Base-by-base conservation (phyloP, 2,329 filamentous ascomycete genomes). In the Phaeosphaeriaceae sp. region DNA sequence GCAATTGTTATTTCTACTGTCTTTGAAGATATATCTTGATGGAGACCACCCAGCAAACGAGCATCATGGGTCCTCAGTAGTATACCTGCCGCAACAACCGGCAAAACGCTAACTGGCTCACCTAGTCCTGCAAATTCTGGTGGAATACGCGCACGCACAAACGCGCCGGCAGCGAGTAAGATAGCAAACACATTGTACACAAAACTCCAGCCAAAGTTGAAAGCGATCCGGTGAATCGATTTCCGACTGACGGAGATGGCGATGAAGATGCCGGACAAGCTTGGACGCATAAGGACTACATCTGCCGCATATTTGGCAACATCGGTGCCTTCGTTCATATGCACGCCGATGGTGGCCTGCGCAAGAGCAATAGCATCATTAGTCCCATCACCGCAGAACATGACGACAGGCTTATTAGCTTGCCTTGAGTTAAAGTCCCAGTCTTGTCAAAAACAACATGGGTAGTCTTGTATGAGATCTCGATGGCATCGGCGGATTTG, bases 401-500 rank as follows among this genome's bases (percentile, higher is more conserved):
- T 70, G 15, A 89, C 81, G 2, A 81, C 59, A 0, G 63, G 56
- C 36, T 75, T 0, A 56, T 48, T 1, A 82, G 68, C 32, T 81
- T 77, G 0, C 86, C 87, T 30, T 77, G 63, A 0, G 89, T 92
- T 15, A 92, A 66, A 0, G 89, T 93, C 0, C 89, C 89, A 0
- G 89, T 93, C 71, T 92, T 93, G 75, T 93, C 89, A 58, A 93
- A 88, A 0, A 93, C 81, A 2, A 92, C 83, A 58, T 92, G 83
- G 0, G 83, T 77, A 0, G 82, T 76, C 54, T 83, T 86, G 51
- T 81, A 75, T 0, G 83, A 85, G 1, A 81, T 68, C 65, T 92
- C 88, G 17, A 89, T 83, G 1, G 77, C 78, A 26, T 82, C 76
- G 0, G 85, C 82, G 0, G 83, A 80, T 59, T 89, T 90, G 74